Base-by-base conservation (phyloP, 179 eudicot species). In the Vitellaria paradoxa region DNA sequence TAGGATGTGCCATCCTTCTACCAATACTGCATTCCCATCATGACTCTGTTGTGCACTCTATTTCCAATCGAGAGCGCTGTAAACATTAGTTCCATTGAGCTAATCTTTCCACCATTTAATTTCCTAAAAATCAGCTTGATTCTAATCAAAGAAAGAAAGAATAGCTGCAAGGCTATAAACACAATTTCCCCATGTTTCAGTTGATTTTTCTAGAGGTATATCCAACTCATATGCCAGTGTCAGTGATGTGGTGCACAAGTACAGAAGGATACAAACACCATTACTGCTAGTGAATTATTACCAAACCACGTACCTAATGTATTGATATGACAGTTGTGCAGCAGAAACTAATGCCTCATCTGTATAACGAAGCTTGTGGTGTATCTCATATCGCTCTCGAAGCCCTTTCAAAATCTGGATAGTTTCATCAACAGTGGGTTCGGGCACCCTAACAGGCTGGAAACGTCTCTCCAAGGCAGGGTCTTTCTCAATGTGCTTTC, bases 361-460 rank as follows among this genome's bases (percentile, higher is more conserved):
- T 21, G 97, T 92, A 79, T 93, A 96, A 6, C 87, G 89, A 64
- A 96, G 89, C 79, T 93, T 93, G 88, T 96, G 99, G 80, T 96
- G 98, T 68, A 89, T 89, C 84, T 92, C 97, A 69, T 91, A 92
- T 18, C 95, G 85, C 50, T 91, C 94, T 60, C 94, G 84, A 47
- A 92, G 92, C 63, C 91, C 97, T 84, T 77, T 88, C 69, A 92
- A 78, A 62, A 92, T 92, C 83, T 88, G 91, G 46, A 92, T 85
- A 18, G 95, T 83, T 83, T 92, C 97, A 76, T 89, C 93, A 7
- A 91, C 89, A 17, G 95, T 76, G 21, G 97, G 97, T 73, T 92
- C 95, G 10, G 97, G 97, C 56, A 92, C 92, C 88, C 85, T 90
- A 26, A 96, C 99, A 45, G 94, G 96, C 84, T 96, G 98, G 75